These are phyloP conservation scores for Emericellopsis cladophorae DNA, from an alignment of 2,329 filamentous ascomycete genomes.

Conservation along the genomic window DNA sequence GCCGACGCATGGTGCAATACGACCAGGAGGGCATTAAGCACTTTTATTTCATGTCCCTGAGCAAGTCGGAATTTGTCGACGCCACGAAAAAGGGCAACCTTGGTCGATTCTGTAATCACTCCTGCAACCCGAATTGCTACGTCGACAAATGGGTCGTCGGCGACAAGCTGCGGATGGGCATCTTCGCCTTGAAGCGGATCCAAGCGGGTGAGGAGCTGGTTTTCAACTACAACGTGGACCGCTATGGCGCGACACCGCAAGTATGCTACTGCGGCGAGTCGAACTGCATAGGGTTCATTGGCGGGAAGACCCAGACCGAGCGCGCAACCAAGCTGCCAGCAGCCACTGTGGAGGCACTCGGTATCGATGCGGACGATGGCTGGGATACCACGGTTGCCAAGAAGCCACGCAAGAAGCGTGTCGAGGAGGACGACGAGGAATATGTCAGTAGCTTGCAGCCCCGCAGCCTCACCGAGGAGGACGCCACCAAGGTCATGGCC, in stretches of 20 bases:
- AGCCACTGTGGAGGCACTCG: constrained; percentile 85
- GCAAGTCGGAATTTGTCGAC: constrained; percentile 92
- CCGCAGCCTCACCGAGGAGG: constrained; percentile 65
- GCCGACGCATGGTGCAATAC: constrained; percentile 82
- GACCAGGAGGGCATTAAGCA: constrained; percentile 96
- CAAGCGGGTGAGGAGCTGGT: constrained; percentile 86
- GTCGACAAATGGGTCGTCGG: constrained; percentile 99
- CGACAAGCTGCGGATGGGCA: constrained; percentile 96
- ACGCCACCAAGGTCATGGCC: constrained; percentile 90
- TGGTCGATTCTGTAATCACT: constrained; percentile 96
- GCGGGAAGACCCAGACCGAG: constrained; percentile 94
- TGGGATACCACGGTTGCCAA: constrained; percentile 88
- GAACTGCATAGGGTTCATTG: constrained; percentile 93
- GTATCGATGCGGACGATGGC: constrained; percentile 82
- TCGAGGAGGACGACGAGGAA: constrained; percentile 83
- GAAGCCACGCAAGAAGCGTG: constrained; percentile 86
- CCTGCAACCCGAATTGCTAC: constrained; percentile 96
- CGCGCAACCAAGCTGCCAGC: constrained; percentile 83
- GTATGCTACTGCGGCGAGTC: constrained; percentile 92
- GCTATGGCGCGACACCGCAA: constrained; percentile 92
- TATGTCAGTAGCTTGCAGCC: constrained; percentile 85
- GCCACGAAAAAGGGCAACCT: constrained; percentile 94
- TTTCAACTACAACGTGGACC: constrained; percentile 99
- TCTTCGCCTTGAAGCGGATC: constrained; percentile 81
- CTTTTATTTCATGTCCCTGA: constrained; percentile 99